Evolutionary conservation across 768 basidiomycete species (phyloP).

Genomic region (Lactarius evosmus): DNA sequence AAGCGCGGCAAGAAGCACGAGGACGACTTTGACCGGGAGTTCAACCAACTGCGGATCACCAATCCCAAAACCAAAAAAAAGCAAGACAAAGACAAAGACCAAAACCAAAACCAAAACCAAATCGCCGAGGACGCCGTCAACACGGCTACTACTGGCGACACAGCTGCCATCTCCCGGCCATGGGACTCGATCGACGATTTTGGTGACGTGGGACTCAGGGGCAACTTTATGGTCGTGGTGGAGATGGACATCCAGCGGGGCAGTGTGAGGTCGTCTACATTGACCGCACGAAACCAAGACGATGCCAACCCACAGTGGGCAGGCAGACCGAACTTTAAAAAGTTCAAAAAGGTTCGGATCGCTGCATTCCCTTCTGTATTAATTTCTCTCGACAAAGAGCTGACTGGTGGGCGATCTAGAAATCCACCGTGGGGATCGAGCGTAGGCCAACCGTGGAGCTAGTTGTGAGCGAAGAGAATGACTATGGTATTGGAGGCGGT

Average conservation of each 20-base stretch:
- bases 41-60: conserved; percentile 66
- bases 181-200: conserved; percentile 62
- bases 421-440: conserved; percentile 23
- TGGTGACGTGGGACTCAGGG: conserved; percentile 56
- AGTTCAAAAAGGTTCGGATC: conserved; percentile 59
- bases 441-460: conserved; percentile 45
- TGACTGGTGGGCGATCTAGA: conserved; percentile 28
- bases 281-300: background rate
- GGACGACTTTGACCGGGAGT: conserved; percentile 70
- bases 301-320: conserved; percentile 36
- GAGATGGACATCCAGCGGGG: conserved; percentile 48
- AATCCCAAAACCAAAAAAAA: conserved; percentile 47
- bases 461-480: conserved; percentile 48
- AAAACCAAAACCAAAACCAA: background rate
- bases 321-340: conserved; percentile 62
- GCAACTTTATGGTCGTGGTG: conserved; percentile 74
- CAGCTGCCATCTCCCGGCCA: conserved; percentile 37
- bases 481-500: conserved; percentile 56
- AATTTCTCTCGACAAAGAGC: background rate
- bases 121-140: conserved; percentile 21
- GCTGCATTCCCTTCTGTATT: background rate
- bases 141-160: conserved; percentile 33
- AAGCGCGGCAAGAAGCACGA: conserved; percentile 64
- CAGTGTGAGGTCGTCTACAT: conserved; percentile 19
- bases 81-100: background rate